Evolutionary conservation across 2,329 filamentous ascomycete species (phyloP), one percentile per base, ranked within the genome.

Genomic region (Apiospora hydei): DNA sequence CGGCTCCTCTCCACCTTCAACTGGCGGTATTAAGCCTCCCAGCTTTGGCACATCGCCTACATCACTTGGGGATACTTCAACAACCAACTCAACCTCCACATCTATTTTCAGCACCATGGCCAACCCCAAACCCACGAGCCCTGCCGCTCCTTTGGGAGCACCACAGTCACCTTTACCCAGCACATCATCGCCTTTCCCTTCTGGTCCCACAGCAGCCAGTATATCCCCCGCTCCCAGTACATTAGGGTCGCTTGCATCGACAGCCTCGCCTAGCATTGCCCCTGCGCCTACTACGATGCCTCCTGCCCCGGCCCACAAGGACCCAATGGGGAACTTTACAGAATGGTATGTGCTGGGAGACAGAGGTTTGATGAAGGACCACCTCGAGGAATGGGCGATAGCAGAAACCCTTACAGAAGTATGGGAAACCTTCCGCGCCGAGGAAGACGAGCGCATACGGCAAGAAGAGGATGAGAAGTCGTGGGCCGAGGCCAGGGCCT

Each of bases 261-360:
- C 26, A 18, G 46, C 8, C 18, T 49, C 46, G 7, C n/a, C 46
- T 49, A 38, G 16, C 30, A 44, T 72, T 8, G 67, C 72, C 1
- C 70, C 71, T n/a, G 69, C 72, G 18, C 18, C 57, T 41, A 38
- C 18, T 41, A n/a, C 30, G 1, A 38, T 18, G 4, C 1, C 30
- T 1, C 73, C 76, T 38, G 10, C 71, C 76, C 26, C 44, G 71
- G 0, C 74, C 74, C 76, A 79, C 49, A 73, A 80, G 34, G 86
- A 89, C 72, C 76, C 82, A 2, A 82, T 90, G 75, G 84, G 80
- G 8, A 83, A 86, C 67, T 86, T 90, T 43, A 84, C 87, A 0
- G 83, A 82, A 38, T 91, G 89, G 89, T 87, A 86, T 70, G 86
- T 89, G 4, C 79, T 81, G 16, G 89, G 86, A 44, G 89, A 91